These are phyloP conservation scores for Linum lewisii DNA, from an alignment of 345 rosid genomes.

Conservation along the genomic window DNA sequence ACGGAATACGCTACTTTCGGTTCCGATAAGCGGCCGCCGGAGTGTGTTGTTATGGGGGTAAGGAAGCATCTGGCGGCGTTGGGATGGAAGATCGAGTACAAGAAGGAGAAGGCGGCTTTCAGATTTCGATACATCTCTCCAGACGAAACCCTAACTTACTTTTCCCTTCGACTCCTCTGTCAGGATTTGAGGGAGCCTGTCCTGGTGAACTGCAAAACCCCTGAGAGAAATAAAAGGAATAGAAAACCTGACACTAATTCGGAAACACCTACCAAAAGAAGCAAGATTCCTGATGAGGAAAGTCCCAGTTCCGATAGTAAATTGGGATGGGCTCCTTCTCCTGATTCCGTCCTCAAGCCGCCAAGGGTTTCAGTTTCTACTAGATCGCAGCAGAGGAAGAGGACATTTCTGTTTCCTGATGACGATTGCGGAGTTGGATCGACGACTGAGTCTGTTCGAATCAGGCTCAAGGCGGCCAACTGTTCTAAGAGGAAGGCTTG, in stretches of 20 bases:
- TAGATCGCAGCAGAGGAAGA: neutral
- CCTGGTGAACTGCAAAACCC: neutral
- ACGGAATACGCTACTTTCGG: neutral
- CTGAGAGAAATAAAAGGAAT: neutral
- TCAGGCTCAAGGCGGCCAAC: neutral
- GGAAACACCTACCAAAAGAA: too few species aligned
- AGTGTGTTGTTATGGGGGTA: neutral
- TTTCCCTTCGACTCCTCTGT: constrained; percentile 13
- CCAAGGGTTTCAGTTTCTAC: neutral
- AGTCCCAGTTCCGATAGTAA: neutral
- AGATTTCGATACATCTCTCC: constrained; percentile 14
- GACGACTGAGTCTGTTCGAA: neutral
- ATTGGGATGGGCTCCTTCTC: neutral
- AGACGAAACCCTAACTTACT: neutral
- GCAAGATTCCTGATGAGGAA: neutral
- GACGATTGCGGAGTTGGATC: neutral
- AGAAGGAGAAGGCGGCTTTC: neutral
- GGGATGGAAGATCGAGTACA: constrained; percentile 16
- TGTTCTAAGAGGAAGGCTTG: neutral
- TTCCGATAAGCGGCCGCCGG: constrained; percentile 4
- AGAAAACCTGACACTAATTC: neutral
- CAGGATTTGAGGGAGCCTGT: neutral
- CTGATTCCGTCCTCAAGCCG: neutral
- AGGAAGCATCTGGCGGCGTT: constrained; percentile 12
- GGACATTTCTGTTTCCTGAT: neutral